Evolutionary conservation across 306 rosid genomes (phyloP).

Genomic region (Astragalus glycyphyllos): DNA sequence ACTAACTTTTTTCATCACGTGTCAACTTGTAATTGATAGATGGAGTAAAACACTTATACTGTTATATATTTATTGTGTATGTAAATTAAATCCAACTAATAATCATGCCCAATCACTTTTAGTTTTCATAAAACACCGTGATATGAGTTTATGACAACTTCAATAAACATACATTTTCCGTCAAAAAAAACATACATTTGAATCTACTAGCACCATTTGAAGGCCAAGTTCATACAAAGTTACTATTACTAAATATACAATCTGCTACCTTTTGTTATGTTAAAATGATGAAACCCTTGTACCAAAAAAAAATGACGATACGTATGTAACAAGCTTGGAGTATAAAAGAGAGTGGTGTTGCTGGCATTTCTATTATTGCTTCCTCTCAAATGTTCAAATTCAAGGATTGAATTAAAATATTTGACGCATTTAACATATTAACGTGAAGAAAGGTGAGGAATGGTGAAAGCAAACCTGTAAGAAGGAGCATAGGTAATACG

Average conservation of each 20-base stretch:
- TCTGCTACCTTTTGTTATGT: not conserved
- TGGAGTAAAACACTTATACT: too few species aligned
- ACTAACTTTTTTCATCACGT: too few species aligned
- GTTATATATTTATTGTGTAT: too few species aligned
- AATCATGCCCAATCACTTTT: conserved; percentile 3
- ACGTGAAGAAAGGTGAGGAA: not conserved
- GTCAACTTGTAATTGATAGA: too few species aligned
- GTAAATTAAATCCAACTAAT: too few species aligned
- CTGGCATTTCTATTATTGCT: not conserved
- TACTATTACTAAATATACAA: conserved; percentile 11
- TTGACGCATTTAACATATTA: not conserved
- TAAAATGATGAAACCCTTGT: not conserved
- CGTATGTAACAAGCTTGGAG: not conserved
- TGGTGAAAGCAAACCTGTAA: conserved; percentile 44
- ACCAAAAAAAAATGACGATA: not conserved
- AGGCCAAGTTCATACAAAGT: conserved; percentile 13
- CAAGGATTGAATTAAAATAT: not conserved
- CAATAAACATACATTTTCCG: not conserved
- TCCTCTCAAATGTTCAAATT: conserved; percentile 1
- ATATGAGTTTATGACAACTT: conserved; percentile 5
- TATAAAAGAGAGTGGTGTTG: too few species aligned
- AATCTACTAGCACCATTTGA: conserved; percentile 24
- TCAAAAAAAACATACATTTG: conserved; percentile 8
- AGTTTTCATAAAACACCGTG: not conserved
- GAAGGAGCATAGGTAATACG: conserved; percentile 47